Percentiles rank a stretch among this genome's conserved stretches.
These are phyloP conservation scores for Elongisporangium undulatum DNA, from an alignment of 352 stramenopile species.

Conservation along the genomic window DNA sequence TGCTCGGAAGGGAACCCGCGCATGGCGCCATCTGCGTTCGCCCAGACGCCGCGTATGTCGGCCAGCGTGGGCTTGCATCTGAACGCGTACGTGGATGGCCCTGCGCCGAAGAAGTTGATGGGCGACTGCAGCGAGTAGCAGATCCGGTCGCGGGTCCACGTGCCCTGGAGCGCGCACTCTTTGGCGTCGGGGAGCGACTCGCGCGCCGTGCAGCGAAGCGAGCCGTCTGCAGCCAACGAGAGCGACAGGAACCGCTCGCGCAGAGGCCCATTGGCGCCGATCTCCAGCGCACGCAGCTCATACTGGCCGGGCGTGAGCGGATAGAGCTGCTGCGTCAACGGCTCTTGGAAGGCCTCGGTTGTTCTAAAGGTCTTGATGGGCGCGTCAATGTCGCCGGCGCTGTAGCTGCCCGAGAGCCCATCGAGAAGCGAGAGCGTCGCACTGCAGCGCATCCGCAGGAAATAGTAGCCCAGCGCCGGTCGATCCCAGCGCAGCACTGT, in stretches of 20 bases:
- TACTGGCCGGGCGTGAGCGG: slow-evolving; percentile 50
- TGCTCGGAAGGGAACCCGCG: slow-evolving; percentile 11
- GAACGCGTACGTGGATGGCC: not conserved
- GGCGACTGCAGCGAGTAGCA: slow-evolving; percentile 50
- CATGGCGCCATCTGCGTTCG: slow-evolving; percentile 30
- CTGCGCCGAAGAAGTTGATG: slow-evolving; percentile 34
- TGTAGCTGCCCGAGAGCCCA: not conserved
- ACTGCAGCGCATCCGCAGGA: not conserved
- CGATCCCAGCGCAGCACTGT: not conserved
- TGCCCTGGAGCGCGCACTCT: slow-evolving; percentile 36
- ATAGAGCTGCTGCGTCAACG: slow-evolving; percentile 19
- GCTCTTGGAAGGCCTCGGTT: slow-evolving; percentile 2
- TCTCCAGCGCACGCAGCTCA: slow-evolving; percentile 40
- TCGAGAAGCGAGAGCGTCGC: not conserved
- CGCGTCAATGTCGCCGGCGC: not conserved
- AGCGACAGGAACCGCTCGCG: slow-evolving; percentile 46
- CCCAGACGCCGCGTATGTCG: slow-evolving; percentile 41
- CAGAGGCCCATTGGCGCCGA: slow-evolving; percentile 52
- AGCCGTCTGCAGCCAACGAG: slow-evolving; percentile 29
- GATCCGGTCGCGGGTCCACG: slow-evolving; percentile 37
- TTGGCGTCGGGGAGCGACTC: slow-evolving; percentile 40
- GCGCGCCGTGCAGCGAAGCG: slow-evolving; percentile 33
- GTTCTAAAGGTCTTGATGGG: not conserved
- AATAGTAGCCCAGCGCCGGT: not conserved
- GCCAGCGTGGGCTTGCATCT: slow-evolving; percentile 19